A percentile compares a stretch with the other conserved stretches of the same genome.
phyloP scores from a whole-genome alignment of 2,329 filamentous ascomycete genomes.

The Cercospora brassicicola region DNA sequence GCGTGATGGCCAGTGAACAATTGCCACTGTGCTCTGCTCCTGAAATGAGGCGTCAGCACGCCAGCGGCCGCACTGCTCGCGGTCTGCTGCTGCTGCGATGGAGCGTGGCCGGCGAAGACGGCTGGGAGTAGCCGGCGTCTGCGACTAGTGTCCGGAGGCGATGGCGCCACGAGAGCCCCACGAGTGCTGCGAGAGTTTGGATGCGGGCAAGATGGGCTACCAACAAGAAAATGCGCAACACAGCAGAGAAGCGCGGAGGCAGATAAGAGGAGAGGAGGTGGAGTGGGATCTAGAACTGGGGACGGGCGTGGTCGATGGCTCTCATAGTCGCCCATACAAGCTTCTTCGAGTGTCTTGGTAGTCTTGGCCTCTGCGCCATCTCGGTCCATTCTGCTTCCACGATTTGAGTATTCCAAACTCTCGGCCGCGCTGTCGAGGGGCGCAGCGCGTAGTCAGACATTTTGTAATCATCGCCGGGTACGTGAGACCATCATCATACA shows the following conservation, averaged over 20 bases:
- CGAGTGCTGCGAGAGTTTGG: neutral
- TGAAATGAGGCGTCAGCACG: neutral
- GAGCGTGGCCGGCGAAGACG: neutral
- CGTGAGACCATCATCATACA: neutral
- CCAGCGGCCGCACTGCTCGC: neutral
- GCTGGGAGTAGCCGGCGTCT: neutral
- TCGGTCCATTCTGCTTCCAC: neutral
- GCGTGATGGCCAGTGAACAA: neutral
- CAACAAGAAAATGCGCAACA: neutral
- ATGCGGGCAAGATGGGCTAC: neutral
- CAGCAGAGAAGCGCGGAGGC: neutral
- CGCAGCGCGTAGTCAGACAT: neutral
- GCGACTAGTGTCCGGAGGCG: neutral
- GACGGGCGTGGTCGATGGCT: neutral
- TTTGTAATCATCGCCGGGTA: neutral
- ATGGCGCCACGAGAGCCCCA: neutral
- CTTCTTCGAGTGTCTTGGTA: conserved; percentile 4
- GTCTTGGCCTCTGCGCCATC: conserved; percentile 5
- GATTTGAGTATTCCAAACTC: neutral
- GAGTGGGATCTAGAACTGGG: conserved; percentile 4
- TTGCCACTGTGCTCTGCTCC: neutral
- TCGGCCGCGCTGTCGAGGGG: neutral
- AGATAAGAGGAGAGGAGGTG: neutral
- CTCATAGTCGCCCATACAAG: neutral
- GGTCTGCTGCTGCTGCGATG: neutral